Base-by-base conservation (phyloP, 1,284 basidiomycete species). In the Coniferiporia sulphurascens region DNA sequence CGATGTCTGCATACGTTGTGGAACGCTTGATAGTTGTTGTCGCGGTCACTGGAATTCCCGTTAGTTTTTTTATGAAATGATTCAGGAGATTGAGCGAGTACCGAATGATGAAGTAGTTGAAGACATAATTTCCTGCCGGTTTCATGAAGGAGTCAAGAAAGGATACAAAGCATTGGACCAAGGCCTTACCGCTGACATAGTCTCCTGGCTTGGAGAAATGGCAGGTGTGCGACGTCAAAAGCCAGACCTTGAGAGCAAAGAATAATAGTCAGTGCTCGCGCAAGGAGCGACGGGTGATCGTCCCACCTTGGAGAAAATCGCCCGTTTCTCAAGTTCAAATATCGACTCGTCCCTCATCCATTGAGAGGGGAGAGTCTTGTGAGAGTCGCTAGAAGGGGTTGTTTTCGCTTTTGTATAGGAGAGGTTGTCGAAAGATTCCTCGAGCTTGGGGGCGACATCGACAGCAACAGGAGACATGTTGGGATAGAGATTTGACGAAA, bases 1-100 rank as follows among this genome's bases (percentile, higher is more conserved):
- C 67, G 62, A 48, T 68, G 65, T 15, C 65, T 62, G 55, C 68
- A 67, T 12, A 65, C 62, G 35, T 65, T 67, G 58, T 67, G 62
- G 51, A 61, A 60, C 17, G 63, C 59, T 22, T 61, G 59, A 53
- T 60, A 64, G 45, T 63, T 60, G 46, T 62, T 62, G n/a, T 66
- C 63, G 12, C 56, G 58, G 55, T 65, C 63, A 15, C 62, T 65
- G 36, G 34, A 21, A 17, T 17, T 48, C 41, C 4, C 41, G n/a
- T 44, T 7, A 48, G 48, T 32, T 34, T 27, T 36, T 1, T 19
- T 0, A 38, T 52, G 13, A 22, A 7, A 8, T 17, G 27, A 27
- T 13, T 10, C 17, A 1, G 43, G 32, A 32, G 19, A 36, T 12
- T 44, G 22, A 34, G 13, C 19, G 17, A 44, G 10, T 34, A 59